Percentiles rank a stretch among this genome's conserved stretches.
Conservation (phyloP, 768 basidiomycete genomes). For the Polyporus arcularius region DNA sequence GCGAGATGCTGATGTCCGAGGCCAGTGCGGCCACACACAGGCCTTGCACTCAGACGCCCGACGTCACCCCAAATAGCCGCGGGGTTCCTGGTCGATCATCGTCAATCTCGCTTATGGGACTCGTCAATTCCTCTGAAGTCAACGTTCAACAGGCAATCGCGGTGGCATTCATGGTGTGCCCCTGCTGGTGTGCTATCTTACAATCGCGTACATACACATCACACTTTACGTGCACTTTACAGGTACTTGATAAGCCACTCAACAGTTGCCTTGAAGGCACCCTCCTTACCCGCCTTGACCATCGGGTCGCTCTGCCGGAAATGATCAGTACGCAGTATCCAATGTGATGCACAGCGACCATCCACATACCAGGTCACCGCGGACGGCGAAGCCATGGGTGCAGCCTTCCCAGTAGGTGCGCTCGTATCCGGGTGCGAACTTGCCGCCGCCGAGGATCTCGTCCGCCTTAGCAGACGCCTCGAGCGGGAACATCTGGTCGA, state of each 20-base stretch:
- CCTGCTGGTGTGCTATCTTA: too few relatives aligned
- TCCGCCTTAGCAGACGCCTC: slow-evolving; percentile 40
- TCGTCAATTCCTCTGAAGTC: too few relatives aligned
- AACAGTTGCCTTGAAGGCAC: slow-evolving; percentile 57
- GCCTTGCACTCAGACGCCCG: not conserved
- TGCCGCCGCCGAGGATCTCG: slow-evolving; percentile 40
- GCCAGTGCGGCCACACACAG: too few relatives aligned
- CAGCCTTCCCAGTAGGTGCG: slow-evolving; percentile 34
- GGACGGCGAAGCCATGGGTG: slow-evolving; percentile 40
- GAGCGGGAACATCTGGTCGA: slow-evolving; percentile 54
- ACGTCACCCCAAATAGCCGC: not conserved
- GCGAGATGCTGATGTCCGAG: not conserved
- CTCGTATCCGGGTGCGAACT: slow-evolving; percentile 41
- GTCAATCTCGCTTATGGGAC: too few relatives aligned
- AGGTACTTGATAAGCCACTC: slow-evolving; percentile 51
- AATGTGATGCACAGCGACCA: not conserved
- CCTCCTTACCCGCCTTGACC: slow-evolving; percentile 64
- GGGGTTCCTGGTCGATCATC: not conserved
- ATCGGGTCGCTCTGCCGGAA: slow-evolving; percentile 47
- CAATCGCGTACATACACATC: not conserved
- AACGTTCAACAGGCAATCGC: too few relatives aligned
- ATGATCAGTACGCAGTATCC: slow-evolving; percentile 32
- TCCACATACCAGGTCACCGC: slow-evolving; percentile 37
- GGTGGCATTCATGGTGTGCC: too few relatives aligned
- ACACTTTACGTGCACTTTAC: not conserved